phyloP scores from a whole-genome alignment of 495 filamentous ascomycete species.

The Podospora fimiseda region DNA sequence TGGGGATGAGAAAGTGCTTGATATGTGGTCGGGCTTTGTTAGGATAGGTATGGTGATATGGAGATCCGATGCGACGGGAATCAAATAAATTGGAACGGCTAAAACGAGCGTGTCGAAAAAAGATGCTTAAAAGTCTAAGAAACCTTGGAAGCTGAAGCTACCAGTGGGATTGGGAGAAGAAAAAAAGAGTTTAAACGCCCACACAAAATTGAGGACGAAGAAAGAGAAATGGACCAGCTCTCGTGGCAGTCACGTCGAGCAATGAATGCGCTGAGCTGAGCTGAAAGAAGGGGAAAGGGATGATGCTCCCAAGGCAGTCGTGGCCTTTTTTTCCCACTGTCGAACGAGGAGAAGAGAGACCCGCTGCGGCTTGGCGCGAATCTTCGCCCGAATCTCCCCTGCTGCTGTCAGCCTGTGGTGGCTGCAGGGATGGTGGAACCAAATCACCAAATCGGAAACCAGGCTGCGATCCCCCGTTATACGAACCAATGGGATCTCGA shows the following conservation, averaged over 20 bases:
- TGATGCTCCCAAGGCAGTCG: conserved; percentile 18
- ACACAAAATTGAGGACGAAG: conserved; percentile 15
- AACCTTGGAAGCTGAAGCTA: conserved; percentile 8
- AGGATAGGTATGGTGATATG: conserved; percentile 14
- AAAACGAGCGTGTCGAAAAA: conserved; percentile 26
- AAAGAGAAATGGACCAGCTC: conserved; percentile 14
- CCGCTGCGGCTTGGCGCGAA: conserved; percentile 17
- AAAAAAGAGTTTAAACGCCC: conserved; percentile 10
- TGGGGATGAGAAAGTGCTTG: too few relatives aligned
- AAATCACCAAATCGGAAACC: not conserved
- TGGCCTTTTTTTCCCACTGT: conserved; percentile 24
- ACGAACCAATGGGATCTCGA: not conserved
- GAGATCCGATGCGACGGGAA: conserved; percentile 9
- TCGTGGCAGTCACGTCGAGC: conserved; percentile 17
- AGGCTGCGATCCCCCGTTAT: not conserved
- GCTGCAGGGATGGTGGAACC: not conserved
- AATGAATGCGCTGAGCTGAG: conserved; percentile 8
- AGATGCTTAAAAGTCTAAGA: conserved; percentile 9
- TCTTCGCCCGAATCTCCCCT: conserved; percentile 1
- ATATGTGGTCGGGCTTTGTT: not conserved
- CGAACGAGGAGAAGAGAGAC: conserved; percentile 2
- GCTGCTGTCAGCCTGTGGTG: not conserved
- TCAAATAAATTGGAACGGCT: conserved; percentile 16
- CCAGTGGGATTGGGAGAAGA: conserved; percentile 11
- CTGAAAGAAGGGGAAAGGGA: conserved; percentile 22